Conservation (phyloP, 495 filamentous ascomycete species). For the Venustampulla echinocandica region DNA sequence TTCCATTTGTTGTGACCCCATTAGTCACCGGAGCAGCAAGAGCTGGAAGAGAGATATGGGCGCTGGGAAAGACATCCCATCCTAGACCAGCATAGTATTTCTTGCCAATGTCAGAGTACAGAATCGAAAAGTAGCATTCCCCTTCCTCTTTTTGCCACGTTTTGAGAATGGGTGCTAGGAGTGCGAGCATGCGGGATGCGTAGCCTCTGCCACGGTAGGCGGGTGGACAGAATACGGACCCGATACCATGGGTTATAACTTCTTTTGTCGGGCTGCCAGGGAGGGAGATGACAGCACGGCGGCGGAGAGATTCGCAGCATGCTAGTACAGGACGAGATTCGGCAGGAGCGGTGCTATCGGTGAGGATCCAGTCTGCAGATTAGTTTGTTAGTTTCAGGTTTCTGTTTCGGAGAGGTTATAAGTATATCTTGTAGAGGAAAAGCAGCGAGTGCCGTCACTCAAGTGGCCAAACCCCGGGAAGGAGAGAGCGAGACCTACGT, state of each 20-base stretch:
- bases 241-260: slow-evolving; percentile 68
- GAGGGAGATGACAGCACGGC: slow-evolving; percentile 35
- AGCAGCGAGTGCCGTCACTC: too few relatives aligned
- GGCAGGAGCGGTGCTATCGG: slow-evolving; percentile 41
- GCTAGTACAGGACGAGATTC: slow-evolving; percentile 56
- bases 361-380: slow-evolving; percentile 63
- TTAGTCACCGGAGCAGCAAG: slow-evolving; percentile 12
- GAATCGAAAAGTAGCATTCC: slow-evolving; percentile 33
- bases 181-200: slow-evolving; percentile 52
- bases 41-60: slow-evolving; percentile 58
- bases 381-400: slow-evolving; percentile 15
- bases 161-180: slow-evolving; percentile 31
- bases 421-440: neutral
- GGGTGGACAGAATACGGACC: slow-evolving; percentile 75
- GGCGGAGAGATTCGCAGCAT: slow-evolving; percentile 76
- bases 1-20: too few relatives aligned
- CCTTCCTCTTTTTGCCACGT: slow-evolving; percentile 27
- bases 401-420: neutral
- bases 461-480: neutral
- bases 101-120: slow-evolving; percentile 96
- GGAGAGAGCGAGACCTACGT: neutral
- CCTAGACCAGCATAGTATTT: slow-evolving; percentile 76
- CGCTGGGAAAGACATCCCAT: slow-evolving; percentile 66
- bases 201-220: slow-evolving; percentile 69
- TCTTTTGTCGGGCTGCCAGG: slow-evolving; percentile 45